phyloP scores from a whole-genome alignment of 176 grass and related monocot genomes.

The Leersia perrieri region DNA sequence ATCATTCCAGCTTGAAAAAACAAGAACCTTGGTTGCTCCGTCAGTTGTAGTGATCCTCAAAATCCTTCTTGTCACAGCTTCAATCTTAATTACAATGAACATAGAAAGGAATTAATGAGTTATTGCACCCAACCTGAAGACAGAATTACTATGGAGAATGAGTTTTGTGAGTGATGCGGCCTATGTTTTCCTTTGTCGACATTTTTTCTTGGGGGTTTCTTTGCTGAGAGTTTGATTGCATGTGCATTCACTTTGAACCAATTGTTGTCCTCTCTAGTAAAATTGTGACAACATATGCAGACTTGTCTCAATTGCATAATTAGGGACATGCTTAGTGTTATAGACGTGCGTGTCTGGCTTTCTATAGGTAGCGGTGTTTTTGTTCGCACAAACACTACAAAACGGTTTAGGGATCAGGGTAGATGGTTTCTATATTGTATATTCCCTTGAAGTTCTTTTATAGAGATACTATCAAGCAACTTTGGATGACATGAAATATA shows the following conservation, averaged over 20 bases:
- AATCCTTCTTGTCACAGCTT: conserved; percentile 91
- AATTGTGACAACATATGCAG: background rate
- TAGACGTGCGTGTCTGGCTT: background rate
- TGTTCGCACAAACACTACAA: background rate
- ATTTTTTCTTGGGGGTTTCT: no score
- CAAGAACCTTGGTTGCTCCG: conserved; percentile 74
- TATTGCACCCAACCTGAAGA: background rate
- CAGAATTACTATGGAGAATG: background rate
- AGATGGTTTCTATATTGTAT: background rate
- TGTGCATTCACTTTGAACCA: background rate
- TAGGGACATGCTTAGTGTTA: background rate
- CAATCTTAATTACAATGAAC: conserved; percentile 55
- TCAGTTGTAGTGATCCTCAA: conserved; percentile 69
- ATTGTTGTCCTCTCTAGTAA: background rate
- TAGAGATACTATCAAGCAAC: background rate
- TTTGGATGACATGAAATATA: background rate
- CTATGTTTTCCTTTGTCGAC: background rate
- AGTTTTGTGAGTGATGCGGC: conserved; percentile 4
- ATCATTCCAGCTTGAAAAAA: conserved; percentile 98
- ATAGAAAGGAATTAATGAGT: conserved; percentile 13
- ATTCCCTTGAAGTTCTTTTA: no score
- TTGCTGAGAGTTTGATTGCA: background rate
- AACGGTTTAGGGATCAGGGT: background rate
- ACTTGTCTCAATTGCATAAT: background rate
- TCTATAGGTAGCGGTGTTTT: background rate